Evolutionary conservation across 176 grass and related monocot species (phyloP).

Genomic region (Alopecurus myosuroides): DNA sequence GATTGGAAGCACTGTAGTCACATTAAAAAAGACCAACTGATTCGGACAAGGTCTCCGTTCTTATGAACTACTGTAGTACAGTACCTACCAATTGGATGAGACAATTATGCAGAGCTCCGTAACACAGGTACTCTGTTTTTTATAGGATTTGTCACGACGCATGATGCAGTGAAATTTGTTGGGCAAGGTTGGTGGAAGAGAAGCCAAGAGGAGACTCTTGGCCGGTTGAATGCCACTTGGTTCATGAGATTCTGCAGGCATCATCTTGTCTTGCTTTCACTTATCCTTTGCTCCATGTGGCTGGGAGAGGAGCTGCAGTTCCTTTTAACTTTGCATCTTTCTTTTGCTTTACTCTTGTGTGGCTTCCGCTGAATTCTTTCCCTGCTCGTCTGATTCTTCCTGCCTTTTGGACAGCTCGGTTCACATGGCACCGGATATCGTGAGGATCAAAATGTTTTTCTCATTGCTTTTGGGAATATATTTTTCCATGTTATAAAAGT

Average conservation of each 20-base stretch:
- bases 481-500: neutral
- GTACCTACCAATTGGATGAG: too few species aligned
- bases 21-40: neutral
- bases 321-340: constrained; percentile 44
- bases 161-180: neutral
- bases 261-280: constrained; percentile 29
- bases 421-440: constrained; percentile 21
- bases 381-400: neutral
- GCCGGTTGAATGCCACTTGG: constrained; percentile 22
- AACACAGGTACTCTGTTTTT: neutral
- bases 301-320: neutral
- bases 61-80: too few species aligned
- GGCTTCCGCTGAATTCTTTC: constrained; percentile 43
- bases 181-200: neutral
- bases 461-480: neutral
- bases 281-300: constrained; percentile 42
- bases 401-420: constrained; percentile 2
- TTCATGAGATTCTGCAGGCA: constrained; percentile 35
- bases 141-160: neutral
- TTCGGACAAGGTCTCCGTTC: neutral
- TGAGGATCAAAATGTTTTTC: constrained; percentile 12
- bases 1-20: neutral
- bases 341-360: constrained; percentile 36
- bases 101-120: neutral
- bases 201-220: neutral